Base-by-base conservation (phyloP, 371 early-diverging fungal species). In the Rhizopus microsporus region DNA sequence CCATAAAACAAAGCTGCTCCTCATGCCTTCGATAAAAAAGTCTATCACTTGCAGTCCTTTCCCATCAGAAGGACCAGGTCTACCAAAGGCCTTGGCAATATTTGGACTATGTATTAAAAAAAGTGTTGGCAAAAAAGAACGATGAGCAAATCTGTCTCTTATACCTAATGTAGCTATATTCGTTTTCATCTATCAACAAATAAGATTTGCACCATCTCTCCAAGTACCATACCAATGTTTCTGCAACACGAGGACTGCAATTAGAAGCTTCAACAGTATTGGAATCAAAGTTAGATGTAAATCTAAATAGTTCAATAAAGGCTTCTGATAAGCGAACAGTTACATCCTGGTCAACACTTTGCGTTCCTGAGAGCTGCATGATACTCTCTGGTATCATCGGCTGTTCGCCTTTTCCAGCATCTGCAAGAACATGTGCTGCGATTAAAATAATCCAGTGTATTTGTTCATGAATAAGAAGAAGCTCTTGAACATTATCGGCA, bases 371-470 rank as follows among this genome's bases (percentile, higher is more conserved):
- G 7, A 88, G 59, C 17, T 77, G 75, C 72, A 88, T 77, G 17
- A 92, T 44, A 0, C 84, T 57, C 1, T 82, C 83, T 0, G 90
- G 91, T 17, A 92, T 78, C 68, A 86, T 66, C 3, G 90, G 90
- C n/a, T 80, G 81, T 62, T 92, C 93, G 5, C 91, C 90, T 37
- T 72, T 64, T 13, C 80, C 88, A 13, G 82, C 64, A 63, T 90
- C 89, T 1, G 88, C 85, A 42, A 92, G 63, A 7, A 91, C 61
- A 66, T 83, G 83, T 7, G 81, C 90, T 23, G 80, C 51, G 34
- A 92, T 84, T 29, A 92, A 73, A 1, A 85, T 72, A 4, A 90
- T 68, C 93, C 93, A 92, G 72, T 92, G 89, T 12, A 88, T 40
- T 30, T 87, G 85, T 56, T 92, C 93, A 40, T 84, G 79, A 17